Base-by-base conservation (phyloP, 2,329 filamentous ascomycete genomes). In the Sclerotinia sclerotiorum region DNA sequence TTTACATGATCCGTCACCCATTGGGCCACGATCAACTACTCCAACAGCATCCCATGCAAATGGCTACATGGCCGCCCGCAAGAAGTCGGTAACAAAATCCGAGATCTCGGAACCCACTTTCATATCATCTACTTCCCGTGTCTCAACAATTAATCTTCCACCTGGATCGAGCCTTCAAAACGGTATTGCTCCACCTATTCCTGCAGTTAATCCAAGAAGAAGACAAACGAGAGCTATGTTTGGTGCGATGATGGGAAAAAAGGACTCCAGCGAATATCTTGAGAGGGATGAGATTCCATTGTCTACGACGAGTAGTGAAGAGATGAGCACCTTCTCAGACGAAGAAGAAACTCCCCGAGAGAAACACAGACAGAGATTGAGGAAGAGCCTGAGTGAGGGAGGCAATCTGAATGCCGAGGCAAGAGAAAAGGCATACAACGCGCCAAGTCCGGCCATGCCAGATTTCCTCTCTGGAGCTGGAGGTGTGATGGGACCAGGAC, bases 81-180 rank as follows among this genome's bases (percentile, higher is more conserved):
- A 78, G 67, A 71, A 70, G 57, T 76, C 76, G 6, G 71, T 78
- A 58, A 77, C 76, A 35, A 78, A 78, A 60, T 72, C 73, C 13
- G 75, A 77, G 1, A 78, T 78, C 35, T 78, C 77, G 4, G 77
- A 78, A 42, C 77, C 77, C 27, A 75, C 63, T 55, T 74, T 78
- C 42, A 63, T 78, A 42, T 77, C 76, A 21, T 76, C 74, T 17
- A 78, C 77, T 29, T 77, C 75, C 6, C 73, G 74, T 63, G 69
- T 77, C 39, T 72, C 73, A n/a, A 77, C 76, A 11, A 72, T 77
- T 19, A 72, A 75, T 35, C 72, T 78, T n/a, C 74, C 75, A 42
- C 71, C 74, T 13, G 75, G 75, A 60, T 69, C 72, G 17, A 74
- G 73, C 35, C 72, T 76, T 29, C 63, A 73, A 35, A 77, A 76